Evolutionary conservation across 495 filamentous ascomycete genomes (phyloP).

Genomic region (Aspergillus incahuasiensis): DNA sequence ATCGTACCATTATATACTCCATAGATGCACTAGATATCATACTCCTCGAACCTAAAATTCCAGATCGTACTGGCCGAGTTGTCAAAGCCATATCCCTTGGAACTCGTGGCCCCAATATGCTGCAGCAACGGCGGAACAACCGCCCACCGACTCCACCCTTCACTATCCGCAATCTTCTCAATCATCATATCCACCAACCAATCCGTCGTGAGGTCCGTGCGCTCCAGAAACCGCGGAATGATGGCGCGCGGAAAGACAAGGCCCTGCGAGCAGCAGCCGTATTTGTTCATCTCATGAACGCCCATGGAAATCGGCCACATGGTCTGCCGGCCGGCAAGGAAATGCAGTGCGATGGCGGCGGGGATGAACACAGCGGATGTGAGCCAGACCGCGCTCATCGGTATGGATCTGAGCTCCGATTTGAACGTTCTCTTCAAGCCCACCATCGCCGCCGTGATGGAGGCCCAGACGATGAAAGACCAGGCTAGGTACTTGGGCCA

Average conservation of each 20-base stretch:
- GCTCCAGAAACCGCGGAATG: conserved; percentile 16
- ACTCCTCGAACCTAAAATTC: conserved; percentile 41
- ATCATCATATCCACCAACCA: conserved; percentile 37
- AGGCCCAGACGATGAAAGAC: conserved; percentile 9
- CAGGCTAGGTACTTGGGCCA: conserved; percentile 15
- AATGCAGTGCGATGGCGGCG: conserved; percentile 26
- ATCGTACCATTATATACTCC: too few species aligned
- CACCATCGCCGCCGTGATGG: conserved; percentile 10
- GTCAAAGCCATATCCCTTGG: conserved; percentile 26
- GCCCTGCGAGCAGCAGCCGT: conserved; percentile 47
- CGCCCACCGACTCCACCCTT: conserved; percentile 41
- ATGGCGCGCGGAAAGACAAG: conserved; percentile 38
- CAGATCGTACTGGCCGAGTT: conserved; percentile 31
- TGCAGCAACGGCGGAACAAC: conserved; percentile 48
- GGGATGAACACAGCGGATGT: conserved; percentile 25
- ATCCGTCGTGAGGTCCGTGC: conserved; percentile 20
- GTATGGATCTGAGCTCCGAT: conserved; percentile 10
- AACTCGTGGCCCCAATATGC: conserved; percentile 42
- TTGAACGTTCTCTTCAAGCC: conserved; percentile 7
- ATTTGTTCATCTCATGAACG: conserved; percentile 44
- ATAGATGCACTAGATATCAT: background rate
- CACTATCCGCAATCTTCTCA: conserved; percentile 39
- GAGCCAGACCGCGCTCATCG: conserved; percentile 16
- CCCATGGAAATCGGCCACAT: conserved; percentile 32
- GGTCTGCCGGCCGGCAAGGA: conserved; percentile 30